A percentile compares a stretch with the other conserved stretches of the same genome.
Conservation (phyloP, 1,284 basidiomycete genomes). For the Erythrobasidium hasegawianum region DNA sequence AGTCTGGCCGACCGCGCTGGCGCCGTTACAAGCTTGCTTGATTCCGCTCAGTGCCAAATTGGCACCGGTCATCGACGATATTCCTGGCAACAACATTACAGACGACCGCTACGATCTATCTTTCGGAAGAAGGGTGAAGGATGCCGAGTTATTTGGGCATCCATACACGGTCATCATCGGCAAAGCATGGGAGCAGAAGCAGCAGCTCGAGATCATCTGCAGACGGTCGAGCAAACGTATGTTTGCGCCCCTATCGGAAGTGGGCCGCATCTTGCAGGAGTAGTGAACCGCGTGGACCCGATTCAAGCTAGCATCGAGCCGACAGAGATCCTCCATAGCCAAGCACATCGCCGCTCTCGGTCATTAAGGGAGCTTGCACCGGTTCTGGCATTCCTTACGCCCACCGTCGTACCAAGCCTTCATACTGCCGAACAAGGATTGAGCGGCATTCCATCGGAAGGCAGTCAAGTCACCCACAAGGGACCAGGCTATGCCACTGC, state of each 20-base stretch:
- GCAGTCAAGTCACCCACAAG: conserved; percentile 10
- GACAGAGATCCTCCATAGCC: too few species aligned
- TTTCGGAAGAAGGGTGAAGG: conserved; percentile 47
- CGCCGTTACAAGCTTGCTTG: conserved; percentile 44
- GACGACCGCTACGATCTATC: conserved; percentile 45
- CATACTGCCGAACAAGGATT: conserved; percentile 19
- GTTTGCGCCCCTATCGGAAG: neutral
- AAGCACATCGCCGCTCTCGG: too few species aligned
- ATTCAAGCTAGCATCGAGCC: too few species aligned
- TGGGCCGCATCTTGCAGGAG: too few species aligned
- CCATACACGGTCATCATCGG: conserved; percentile 45
- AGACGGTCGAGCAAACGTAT: neutral
- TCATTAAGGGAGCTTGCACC: too few species aligned
- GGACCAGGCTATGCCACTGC: conserved; percentile 80
- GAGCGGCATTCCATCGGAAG: neutral
- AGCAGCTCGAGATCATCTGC: conserved; percentile 42
- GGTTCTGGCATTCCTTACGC: neutral
- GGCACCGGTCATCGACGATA: conserved; percentile 1
- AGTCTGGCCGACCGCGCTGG: conserved; percentile 45
- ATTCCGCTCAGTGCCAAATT: conserved; percentile 13
- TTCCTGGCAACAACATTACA: conserved; percentile 36
- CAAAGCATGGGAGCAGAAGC: conserved; percentile 39
- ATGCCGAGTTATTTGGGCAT: conserved; percentile 48
- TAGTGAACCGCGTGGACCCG: too few species aligned
- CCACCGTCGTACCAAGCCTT: conserved; percentile 21